A percentile compares a stretch with the other conserved stretches of the same genome.
Conservation (phyloP, 2,329 filamentous ascomycete species). For the Macrophomina pseudophaseolina region DNA sequence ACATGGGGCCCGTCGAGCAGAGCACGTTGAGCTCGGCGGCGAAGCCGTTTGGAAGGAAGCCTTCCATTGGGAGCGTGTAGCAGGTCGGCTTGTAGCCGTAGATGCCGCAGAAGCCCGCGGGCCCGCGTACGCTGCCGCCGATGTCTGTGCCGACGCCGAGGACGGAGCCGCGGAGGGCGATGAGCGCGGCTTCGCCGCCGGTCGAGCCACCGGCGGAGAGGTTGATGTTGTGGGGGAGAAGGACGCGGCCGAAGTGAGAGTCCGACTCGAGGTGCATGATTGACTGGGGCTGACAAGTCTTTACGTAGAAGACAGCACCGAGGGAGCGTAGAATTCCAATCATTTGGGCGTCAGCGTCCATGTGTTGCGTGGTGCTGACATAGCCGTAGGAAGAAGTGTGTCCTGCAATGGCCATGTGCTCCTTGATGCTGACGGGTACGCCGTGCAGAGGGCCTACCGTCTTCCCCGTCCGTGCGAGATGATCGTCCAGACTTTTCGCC, state of each 20-base stretch:
- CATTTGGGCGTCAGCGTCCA: slow-evolving; percentile 33
- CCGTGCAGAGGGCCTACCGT: slow-evolving; percentile 57
- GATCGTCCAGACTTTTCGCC: slow-evolving; percentile 46
- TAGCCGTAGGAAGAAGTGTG: slow-evolving; percentile 65
- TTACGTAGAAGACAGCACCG: slow-evolving; percentile 58
- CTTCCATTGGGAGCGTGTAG: slow-evolving; percentile 30
- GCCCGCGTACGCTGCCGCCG: slow-evolving; percentile 24
- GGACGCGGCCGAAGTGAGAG: slow-evolving; percentile 56
- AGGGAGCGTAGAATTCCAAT: slow-evolving; percentile 39
- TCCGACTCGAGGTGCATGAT: slow-evolving; percentile 59
- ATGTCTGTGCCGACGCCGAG: slow-evolving; percentile 52
- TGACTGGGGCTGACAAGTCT: slow-evolving; percentile 60
- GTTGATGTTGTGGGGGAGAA: slow-evolving; percentile 59
- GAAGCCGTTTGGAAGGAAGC: slow-evolving; percentile 25
- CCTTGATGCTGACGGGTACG: slow-evolving; percentile 38
- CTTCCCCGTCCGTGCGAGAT: slow-evolving; percentile 42
- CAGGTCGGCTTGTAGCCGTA: slow-evolving; percentile 23
- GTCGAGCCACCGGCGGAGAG: slow-evolving; percentile 59
- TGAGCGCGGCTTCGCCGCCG: slow-evolving; percentile 61
- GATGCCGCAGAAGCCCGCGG: slow-evolving; percentile 24
- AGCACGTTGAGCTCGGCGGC: slow-evolving; percentile 32
- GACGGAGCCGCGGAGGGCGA: slow-evolving; percentile 58
- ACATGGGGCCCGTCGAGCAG: slow-evolving; percentile 31
- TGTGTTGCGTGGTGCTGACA: slow-evolving; percentile 45
- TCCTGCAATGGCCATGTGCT: slow-evolving; percentile 66